Evolutionary conservation across 495 filamentous ascomycete species (phyloP).

Genomic region (Lepidopterella palustris): DNA sequence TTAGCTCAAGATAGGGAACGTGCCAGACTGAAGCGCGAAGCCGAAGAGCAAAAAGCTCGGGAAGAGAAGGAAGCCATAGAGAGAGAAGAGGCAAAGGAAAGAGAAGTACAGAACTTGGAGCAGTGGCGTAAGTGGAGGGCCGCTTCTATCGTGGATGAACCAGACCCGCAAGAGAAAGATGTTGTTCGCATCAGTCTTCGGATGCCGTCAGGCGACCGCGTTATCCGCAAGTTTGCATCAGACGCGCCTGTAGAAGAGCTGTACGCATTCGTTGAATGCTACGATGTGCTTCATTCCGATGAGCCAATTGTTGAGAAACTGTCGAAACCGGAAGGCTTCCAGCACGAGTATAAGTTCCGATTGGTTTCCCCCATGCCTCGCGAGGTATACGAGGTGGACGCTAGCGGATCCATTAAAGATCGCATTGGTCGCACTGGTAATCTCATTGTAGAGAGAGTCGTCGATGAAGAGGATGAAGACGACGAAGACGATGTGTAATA

Average conservation of each 20-base stretch:
- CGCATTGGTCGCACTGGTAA: conserved; percentile 79
- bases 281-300: conserved; percentile 52
- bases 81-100: conserved; percentile 56
- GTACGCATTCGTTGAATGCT: conserved; percentile 95
- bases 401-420: conserved; percentile 56
- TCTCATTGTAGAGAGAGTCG: conserved; percentile 72
- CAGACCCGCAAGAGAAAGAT: conserved; percentile 55
- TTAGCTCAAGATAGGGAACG: conserved; percentile 82
- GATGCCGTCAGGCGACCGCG: conserved; percentile 62
- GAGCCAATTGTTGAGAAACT: conserved; percentile 32
- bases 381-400: conserved; percentile 62
- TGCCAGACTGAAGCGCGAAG: conserved; percentile 64
- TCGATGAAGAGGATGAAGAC: conserved; percentile 48
- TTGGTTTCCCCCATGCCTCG: conserved; percentile 80
- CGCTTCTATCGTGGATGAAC: conserved; percentile 59
- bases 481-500: conserved; percentile 8
- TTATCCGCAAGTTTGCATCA: conserved; percentile 65
- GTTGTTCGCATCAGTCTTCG: conserved; percentile 76
- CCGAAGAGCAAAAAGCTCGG: conserved; percentile 58
- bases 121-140: conserved; percentile 83
- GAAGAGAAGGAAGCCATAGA: conserved; percentile 57
- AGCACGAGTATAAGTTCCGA: conserved; percentile 72
- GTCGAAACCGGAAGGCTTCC: conserved; percentile 57
- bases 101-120: conserved; percentile 48
- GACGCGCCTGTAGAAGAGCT: conserved; percentile 72